Evolutionary conservation across 2,329 filamentous ascomycete species (phyloP), one percentile per base, ranked within the genome.

Genomic region (Lecanicillium sp.): DNA sequence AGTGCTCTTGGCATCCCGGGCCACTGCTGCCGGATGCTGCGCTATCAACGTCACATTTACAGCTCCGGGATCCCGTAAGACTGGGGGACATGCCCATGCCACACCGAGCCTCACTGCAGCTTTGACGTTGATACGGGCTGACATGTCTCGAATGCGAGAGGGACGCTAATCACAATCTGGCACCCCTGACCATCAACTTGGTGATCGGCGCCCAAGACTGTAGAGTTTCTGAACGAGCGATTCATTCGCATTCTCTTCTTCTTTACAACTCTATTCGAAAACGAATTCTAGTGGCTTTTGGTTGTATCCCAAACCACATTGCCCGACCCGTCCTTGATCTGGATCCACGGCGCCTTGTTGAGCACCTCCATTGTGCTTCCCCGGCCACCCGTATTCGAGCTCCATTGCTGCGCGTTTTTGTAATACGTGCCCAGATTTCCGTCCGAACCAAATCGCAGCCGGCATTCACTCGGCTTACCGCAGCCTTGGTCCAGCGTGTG

Each of bases 221-320:
- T n/a, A n/a, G n/a, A n/a, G n/a, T n/a, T n/a, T n/a, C n/a, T n/a
- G n/a, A n/a, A n/a, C n/a, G n/a, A n/a, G n/a, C n/a, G n/a, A n/a
- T n/a, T n/a, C n/a, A n/a, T 17, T 32, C 14, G 27, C 24, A 14
- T 11, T 19, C 20, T 19, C n/a, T 14, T 20, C 9, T 3, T 7
- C 10, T 3, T 17, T 17, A 9, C 35, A 20, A 15, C 29, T 24
- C 27, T 14, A 20, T 19, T 12, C 12, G 4, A 7, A 21, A 5
- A 24, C 15, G 5, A 21, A 7, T n/a, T 17, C 12, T 37, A 51
- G 24, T 24, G 47, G 20, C 43, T 48, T 44, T 54, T 44, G 17
- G 51, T 53, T 3, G 53, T 55, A 17, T 55, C 53, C 53, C 51
- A 55, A 20, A 55, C 51, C 20, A 54, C 53, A 35, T 47, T 44